Conservation (phyloP, 1,139 yeast species). For the Suhomyces wounanorum region DNA sequence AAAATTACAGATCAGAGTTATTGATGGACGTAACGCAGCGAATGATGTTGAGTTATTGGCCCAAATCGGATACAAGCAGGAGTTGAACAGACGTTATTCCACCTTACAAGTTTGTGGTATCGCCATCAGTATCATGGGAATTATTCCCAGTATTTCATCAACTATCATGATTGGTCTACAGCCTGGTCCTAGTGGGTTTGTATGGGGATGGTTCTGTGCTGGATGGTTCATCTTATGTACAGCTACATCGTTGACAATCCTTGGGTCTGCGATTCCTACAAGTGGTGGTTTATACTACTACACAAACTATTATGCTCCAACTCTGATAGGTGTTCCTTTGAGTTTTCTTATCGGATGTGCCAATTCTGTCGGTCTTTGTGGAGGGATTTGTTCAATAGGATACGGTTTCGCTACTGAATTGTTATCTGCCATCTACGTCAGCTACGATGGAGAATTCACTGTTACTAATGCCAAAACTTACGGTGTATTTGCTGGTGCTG, state of each 20-base stretch:
- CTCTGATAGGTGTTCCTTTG: conserved; percentile 32
- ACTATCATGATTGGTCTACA: conserved; percentile 37
- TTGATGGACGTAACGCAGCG: conserved; percentile 29
- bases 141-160: conserved; percentile 49
- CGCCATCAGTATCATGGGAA: conserved; percentile 56
- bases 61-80: conserved; percentile 57
- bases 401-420: conserved; percentile 42
- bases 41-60: conserved; percentile 52
- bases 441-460: conserved; percentile 33
- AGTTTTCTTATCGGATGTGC: conserved; percentile 40
- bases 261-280: conserved; percentile 69
- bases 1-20: conserved; percentile 13
- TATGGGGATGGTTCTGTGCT: conserved; percentile 74
- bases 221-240: conserved; percentile 56
- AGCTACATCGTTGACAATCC: conserved; percentile 65
- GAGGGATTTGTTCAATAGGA: conserved; percentile 41
- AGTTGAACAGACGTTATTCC: conserved; percentile 47
- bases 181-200: conserved; percentile 58
- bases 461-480: conserved; percentile 35
- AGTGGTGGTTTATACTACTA: conserved; percentile 56
- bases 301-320: conserved; percentile 45
- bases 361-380: conserved; percentile 38
- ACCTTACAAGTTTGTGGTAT: conserved; percentile 55
- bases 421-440: conserved; percentile 36
- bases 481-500: conserved; percentile 41